Evolutionary conservation across 441 rosid species (phyloP), one percentile per base, ranked within the genome.

Genomic region (Syzygium malaccense): DNA sequence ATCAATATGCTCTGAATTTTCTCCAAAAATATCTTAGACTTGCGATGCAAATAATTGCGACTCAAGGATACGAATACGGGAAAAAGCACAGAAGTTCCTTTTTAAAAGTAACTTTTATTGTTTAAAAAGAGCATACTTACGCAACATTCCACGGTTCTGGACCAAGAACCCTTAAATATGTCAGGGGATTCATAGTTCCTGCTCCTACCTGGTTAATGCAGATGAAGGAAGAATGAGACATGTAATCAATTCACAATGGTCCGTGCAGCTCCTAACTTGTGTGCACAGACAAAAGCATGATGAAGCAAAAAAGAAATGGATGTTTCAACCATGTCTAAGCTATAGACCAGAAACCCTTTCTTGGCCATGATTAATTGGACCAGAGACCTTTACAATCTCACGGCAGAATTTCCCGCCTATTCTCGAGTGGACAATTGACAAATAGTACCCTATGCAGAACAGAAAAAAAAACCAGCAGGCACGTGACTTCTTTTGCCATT

Each of bases 121-220:
- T 56, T 86, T 87, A 57, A 58, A 55, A 55, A 86, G 90, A 88
- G 88, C 80, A 91, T 89, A 92, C 96, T 94, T 92, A 98, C 93
- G 98, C 99, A 79, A 98, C 99, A 88, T 98, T 96, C 99, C 99
- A 98, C 0, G 99, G 99, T 86, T 98, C 99, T 78, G 99, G 99
- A 56, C 99, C 99, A 90, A 98, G 99, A 92, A 97, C 99, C 86
- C 99, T 95, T 88, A 98, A 90, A 92, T 93, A 98, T 23, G 99
- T 98, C 51, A 95, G 91, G 88, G 99, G 99, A 95, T 98, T 98
- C 99, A 98, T 98, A 54, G 99, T 98, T 60, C 99, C 99, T 6
- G 99, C 99, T 91, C 99, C 99, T 79, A 97, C 99, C 99, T 97
- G 85, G 23, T 90, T 85, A 88, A 87, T 86, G 85, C 45, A 87